Evolutionary conservation across 306 rosid species (phyloP), one percentile per base, ranked within the genome.

Genomic region (Astragalus membranaceus): DNA sequence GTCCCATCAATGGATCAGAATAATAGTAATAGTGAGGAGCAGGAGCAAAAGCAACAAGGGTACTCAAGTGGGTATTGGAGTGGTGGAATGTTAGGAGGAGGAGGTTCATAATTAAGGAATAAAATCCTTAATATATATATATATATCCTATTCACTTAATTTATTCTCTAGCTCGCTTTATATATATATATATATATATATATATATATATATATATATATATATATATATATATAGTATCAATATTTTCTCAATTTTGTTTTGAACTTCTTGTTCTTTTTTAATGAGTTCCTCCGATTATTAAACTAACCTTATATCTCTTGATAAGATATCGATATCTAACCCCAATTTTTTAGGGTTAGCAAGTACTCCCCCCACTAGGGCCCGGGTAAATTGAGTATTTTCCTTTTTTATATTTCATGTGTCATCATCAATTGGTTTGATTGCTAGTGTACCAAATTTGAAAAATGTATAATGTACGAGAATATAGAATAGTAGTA

Each of bases 61-160:
- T 55, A 83, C 68, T 81, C 88, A 55, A 55, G 59, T 44, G 97
- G 95, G 59, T 86, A 73, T 78, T 91, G 97, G 97, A 86, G 77
- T 76, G 90, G 77, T 76, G 90, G 92, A 44, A 88, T 88, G 90
- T 72, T 91, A 52, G 90, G 90, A n/a, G 95, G 96, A 52, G 89
- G 89, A 14, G 94, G 94, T 66, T 91, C 88, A 74, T 79, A 77
- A 78, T 32, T 23, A 61, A 44, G n/a, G 11, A 11, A n/a, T n/a
- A n/a, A 53, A 20, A 17, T 72, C 14, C 49, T 10, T 26, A n/a
- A 13, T 41, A 57, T 39, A 13, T 51, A 20, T 67, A 3, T 4
- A 48, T n/a, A n/a, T n/a, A n/a, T n/a, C n/a, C n/a, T 48, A 1
- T 33, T 37, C 13, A 20, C 42, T 58, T 57, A 5, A 29, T 73